Conservation (phyloP, 768 basidiomycete species). For the Leccinum boreale region DNA sequence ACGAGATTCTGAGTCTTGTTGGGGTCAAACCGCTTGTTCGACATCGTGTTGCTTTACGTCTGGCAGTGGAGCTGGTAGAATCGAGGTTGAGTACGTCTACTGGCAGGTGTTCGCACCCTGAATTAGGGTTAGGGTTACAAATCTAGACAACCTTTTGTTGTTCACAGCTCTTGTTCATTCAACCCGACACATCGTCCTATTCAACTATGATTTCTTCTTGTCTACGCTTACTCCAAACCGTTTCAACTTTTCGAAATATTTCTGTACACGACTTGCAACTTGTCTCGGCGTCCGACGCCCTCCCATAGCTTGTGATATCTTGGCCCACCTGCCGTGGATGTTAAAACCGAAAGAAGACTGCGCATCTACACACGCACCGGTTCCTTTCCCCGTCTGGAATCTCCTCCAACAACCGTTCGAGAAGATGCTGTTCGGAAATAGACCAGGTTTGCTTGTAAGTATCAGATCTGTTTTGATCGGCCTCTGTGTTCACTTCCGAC, state of each 20-base stretch:
- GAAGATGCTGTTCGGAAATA: conserved; percentile 68
- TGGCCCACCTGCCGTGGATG: conserved; percentile 56
- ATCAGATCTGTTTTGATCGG: conserved; percentile 37
- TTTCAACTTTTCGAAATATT: conserved; percentile 83
- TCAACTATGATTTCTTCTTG: conserved; percentile 18
- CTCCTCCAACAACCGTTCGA: conserved; percentile 70
- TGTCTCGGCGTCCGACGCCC: conserved; percentile 75
- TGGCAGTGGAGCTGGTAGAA: background rate
- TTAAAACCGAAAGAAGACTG: conserved; percentile 6
- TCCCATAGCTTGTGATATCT: conserved; percentile 80
- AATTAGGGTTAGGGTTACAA: conserved; percentile 25
- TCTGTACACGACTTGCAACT: conserved; percentile 87
- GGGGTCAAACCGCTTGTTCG: conserved; percentile 68
- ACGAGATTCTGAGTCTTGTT: conserved; percentile 88
- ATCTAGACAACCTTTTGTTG: background rate
- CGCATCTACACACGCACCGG: conserved; percentile 41
- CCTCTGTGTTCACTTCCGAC: conserved; percentile 20
- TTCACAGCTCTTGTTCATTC: background rate
- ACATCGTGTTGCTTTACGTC: conserved; percentile 37
- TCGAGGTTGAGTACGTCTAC: background rate
- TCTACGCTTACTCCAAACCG: conserved; percentile 58
- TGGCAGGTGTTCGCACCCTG: conserved; percentile 1
- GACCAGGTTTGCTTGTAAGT: conserved; percentile 87
- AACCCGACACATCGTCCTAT: background rate
- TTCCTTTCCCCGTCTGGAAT: conserved; percentile 77